Percentiles rank a stretch among this genome's conserved stretches.
These are phyloP conservation scores for Toxoplasma gondii DNA, from an alignment of 169 alveolate species.

Conservation along the genomic window DNA sequence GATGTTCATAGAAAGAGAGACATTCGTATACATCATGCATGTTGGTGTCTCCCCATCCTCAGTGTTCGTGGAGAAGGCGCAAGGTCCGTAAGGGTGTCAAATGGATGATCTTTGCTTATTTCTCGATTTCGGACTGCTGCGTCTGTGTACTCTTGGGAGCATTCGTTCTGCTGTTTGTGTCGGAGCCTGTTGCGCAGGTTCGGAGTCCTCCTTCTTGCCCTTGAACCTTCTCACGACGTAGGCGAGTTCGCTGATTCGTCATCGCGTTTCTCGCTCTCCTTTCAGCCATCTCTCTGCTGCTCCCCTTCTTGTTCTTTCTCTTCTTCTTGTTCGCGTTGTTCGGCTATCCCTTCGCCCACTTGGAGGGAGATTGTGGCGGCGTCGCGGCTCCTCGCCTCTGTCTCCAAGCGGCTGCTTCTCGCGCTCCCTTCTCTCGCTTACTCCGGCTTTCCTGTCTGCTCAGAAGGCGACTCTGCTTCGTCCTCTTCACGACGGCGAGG, in stretches of 20 bases:
- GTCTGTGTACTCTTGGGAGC: background rate
- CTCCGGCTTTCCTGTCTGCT: no score
- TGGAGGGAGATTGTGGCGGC: constrained; percentile 7
- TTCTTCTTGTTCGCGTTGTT: background rate
- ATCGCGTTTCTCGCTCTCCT: background rate
- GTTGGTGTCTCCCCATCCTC: no score
- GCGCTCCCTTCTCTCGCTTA: background rate
- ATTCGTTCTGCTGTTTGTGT: background rate
- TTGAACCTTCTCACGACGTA: background rate
- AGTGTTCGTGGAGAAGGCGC: no score
- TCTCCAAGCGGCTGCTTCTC: background rate
- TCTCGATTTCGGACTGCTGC: background rate
- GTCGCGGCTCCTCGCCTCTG: background rate
- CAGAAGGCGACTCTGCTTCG: no score
- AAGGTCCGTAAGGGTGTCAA: background rate
- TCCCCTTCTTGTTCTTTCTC: background rate
- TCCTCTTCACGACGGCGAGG: no score
- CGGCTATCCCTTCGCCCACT: background rate
- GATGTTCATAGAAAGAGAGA: no score
- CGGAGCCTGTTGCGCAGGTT: background rate
- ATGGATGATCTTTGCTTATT: no score
- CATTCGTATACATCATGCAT: no score
- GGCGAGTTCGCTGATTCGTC: background rate
- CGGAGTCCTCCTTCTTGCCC: background rate
- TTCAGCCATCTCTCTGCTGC: background rate